Conservation (phyloP, 441 rosid species). For the Gossypium schwendimanii region DNA sequence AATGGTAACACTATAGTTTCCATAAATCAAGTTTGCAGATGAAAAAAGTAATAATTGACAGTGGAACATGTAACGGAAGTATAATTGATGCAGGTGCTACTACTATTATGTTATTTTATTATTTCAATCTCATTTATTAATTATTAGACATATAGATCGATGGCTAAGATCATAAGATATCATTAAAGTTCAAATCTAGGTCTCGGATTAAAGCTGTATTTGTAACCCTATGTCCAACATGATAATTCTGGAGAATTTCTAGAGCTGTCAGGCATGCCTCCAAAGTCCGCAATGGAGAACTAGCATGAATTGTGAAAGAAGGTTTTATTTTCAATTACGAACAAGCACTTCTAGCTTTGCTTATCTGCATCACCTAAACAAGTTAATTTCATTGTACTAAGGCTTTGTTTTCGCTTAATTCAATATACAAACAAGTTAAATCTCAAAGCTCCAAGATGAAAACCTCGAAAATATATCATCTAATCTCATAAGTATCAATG, state of each 20-base stretch:
- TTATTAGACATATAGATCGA: background rate
- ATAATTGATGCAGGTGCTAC: background rate
- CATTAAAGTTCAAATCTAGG: background rate
- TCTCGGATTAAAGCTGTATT: slow-evolving; percentile 26
- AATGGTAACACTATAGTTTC: slow-evolving; percentile 31
- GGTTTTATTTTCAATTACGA: background rate
- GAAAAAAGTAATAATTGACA: background rate
- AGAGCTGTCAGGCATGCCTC: background rate
- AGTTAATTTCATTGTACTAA: background rate
- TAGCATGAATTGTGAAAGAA: slow-evolving; percentile 6
- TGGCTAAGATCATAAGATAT: background rate
- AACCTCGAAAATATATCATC: background rate
- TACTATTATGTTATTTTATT: background rate
- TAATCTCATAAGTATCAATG: background rate
- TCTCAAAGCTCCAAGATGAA: background rate
- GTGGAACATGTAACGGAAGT: background rate
- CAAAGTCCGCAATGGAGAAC: background rate
- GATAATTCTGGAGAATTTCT: background rate
- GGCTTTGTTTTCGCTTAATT: background rate
- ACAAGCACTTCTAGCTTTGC: slow-evolving; percentile 56
- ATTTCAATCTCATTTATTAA: background rate
- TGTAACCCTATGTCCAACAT: background rate
- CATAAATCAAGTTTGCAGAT: slow-evolving; percentile 9
- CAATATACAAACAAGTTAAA: background rate
- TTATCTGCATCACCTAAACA: background rate